These are phyloP conservation scores for Allium fistulosum DNA, from an alignment of 106 monocot species.

Conservation along the genomic window DNA sequence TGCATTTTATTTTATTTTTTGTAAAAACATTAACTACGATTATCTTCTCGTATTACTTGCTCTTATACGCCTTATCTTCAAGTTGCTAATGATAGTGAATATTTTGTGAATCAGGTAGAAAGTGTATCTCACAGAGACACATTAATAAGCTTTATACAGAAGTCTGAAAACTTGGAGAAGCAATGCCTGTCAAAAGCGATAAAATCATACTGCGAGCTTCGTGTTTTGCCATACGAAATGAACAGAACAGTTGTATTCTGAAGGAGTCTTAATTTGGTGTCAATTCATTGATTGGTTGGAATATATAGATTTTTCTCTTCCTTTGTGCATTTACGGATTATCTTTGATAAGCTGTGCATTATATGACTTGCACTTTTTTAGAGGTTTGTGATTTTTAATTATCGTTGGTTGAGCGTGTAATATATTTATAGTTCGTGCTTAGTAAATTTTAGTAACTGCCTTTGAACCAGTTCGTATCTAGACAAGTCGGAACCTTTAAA, in stretches of 20 bases:
- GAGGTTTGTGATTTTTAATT: no score
- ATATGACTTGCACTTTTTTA: no score
- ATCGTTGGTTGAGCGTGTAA: no score
- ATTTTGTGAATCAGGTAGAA: constrained; percentile 45
- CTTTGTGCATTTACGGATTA: no score
- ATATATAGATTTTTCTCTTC: not conserved
- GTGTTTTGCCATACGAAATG: constrained; percentile 65
- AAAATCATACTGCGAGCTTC: constrained; percentile 81
- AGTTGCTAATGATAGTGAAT: not conserved
- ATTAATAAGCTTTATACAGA: constrained; percentile 65
- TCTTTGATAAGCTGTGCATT: no score
- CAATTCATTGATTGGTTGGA: not conserved
- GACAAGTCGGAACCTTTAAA: no score
- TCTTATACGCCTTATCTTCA: not conserved
- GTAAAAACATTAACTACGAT: not conserved
- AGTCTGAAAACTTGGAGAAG: constrained; percentile 85
- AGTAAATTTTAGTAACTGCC: no score
- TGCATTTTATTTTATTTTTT: not conserved
- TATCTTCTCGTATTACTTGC: not conserved
- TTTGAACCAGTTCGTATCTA: no score
- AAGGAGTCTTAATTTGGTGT: constrained; percentile 4
- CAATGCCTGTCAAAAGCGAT: constrained; percentile 75
- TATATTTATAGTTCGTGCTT: no score
- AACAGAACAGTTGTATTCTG: constrained; percentile 81
- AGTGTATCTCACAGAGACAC: constrained; percentile 87